phyloP scores from a whole-genome alignment of 2,329 filamentous ascomycete genomes.

The Diaporthe ampelina region DNA sequence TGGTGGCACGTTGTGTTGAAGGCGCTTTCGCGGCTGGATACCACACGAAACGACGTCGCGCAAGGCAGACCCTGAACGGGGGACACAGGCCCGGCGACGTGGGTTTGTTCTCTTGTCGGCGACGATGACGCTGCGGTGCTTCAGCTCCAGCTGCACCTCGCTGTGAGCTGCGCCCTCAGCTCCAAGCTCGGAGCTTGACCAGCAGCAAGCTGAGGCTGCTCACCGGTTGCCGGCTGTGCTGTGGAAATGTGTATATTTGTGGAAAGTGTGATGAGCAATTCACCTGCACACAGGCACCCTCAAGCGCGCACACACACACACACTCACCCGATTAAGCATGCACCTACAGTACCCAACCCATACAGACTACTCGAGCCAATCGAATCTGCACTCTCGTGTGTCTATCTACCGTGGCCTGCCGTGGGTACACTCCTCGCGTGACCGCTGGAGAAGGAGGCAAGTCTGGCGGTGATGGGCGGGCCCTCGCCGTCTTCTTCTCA shows the following conservation, averaged over 20 bases:
- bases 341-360: neutral
- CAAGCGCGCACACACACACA: too few species aligned
- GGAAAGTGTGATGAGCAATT: conserved; percentile 14
- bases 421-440: conserved; percentile 1
- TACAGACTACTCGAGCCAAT: conserved; percentile 1
- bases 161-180: neutral
- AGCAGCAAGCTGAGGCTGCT: conserved; percentile 25
- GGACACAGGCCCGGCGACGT: conserved; percentile 1
- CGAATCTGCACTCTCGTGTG: neutral
- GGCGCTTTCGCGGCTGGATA: neutral
- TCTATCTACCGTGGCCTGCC: neutral
- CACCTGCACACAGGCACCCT: neutral
- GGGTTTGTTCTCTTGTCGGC: neutral
- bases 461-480: conserved; percentile 2
- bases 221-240: neutral
- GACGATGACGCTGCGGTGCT: conserved; percentile 11
- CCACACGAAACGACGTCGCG: conserved; percentile 14
- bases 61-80: conserved; percentile 24
- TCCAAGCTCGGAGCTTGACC: conserved; percentile 12
- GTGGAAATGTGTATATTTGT: neutral
- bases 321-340: neutral
- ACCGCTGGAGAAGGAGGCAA: neutral
- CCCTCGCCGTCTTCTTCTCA: neutral
- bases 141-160: conserved; percentile 14
- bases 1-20: conserved; percentile 1